A percentile compares a stretch with the other conserved stretches of the same genome.
Evolutionary conservation across 768 basidiomycete species (phyloP).

Genomic region (Panaeolus papilionaceus): DNA sequence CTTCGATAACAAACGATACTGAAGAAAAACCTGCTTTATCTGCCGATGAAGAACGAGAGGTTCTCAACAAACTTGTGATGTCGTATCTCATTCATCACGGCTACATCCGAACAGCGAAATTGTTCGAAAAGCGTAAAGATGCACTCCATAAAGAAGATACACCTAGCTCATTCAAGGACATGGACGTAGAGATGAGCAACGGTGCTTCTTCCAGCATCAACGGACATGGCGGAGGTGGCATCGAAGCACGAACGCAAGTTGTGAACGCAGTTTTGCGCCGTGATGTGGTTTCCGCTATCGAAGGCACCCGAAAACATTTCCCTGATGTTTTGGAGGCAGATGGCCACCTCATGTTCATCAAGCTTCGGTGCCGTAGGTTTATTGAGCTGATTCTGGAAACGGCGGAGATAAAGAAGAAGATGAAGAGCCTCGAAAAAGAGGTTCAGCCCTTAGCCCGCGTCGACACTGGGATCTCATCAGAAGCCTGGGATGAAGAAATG

Average conservation of each 20-base stretch:
- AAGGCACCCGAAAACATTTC: constrained; percentile 59
- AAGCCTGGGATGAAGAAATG: constrained; percentile 52
- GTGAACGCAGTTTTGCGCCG: constrained; percentile 72
- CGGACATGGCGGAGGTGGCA: constrained; percentile 50
- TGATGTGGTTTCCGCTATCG: constrained; percentile 72
- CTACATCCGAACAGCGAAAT: constrained; percentile 72
- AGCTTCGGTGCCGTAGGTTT: constrained; percentile 84
- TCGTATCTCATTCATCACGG: constrained; percentile 88
- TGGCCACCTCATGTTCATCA: constrained; percentile 76
- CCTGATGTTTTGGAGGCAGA: constrained; percentile 72
- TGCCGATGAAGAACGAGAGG: constrained; percentile 59
- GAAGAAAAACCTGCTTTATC: constrained; percentile 37
- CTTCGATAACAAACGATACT: constrained; percentile 30
- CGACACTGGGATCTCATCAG: constrained; percentile 27
- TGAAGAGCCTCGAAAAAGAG: constrained; percentile 46
- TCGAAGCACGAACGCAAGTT: constrained; percentile 72
- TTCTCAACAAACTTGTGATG: constrained; percentile 76
- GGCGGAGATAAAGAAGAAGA: constrained; percentile 69
- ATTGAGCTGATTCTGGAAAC: constrained; percentile 82
- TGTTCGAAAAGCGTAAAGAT: constrained; percentile 60
- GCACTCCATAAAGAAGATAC: constrained; percentile 19
- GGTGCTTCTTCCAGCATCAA: constrained; percentile 24
- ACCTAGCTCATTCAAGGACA: constrained; percentile 26
- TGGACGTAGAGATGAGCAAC: constrained; percentile 58
- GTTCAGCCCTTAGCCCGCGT: constrained; percentile 22